Base-by-base conservation (phyloP, 345 rosid genomes). In the Arabidopsis arenosa region DNA sequence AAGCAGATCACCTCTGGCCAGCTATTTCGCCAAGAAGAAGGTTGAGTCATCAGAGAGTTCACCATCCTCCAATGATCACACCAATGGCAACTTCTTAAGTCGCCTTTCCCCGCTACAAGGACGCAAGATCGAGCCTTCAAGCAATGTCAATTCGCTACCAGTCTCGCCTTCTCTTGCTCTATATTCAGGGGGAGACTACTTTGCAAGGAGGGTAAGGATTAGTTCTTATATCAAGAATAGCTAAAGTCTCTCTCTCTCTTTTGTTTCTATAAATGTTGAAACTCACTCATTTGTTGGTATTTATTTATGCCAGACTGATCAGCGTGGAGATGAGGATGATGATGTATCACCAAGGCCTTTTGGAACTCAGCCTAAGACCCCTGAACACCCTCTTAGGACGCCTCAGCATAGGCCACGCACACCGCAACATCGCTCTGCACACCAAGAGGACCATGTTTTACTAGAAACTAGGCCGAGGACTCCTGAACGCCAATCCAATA, bases 1-100 rank as follows among this genome's bases (percentile, higher is more conserved):
- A 63, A 77, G 57, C 62, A 77, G 67, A 77, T 77, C 80, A 4
- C 80, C 80, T 63, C 76, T 70, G 15, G 9, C 71, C 26, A 70
- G 47, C 72, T 77, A 45, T 30, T 70, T 70, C 13, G 43, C 37
- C n/a, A 77, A 63, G 80, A 77, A 70, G 53, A 77, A 77, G 72
- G 76, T 77, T 56, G 76, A 54, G 1, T 63, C 76, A 55, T 55
- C 75, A 47, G 66, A 57, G 23, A 47, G 3, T 67, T 75, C 79
- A 15, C 44, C 80, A 36, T 33, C 80, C 52, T 70, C 80, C 44
- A 45, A 56, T 37, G 80, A 77, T 48, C 36, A 36, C 66, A 63
- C 57, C 66, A 76, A 70, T 64, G 67, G 58, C 18, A 77, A 56
- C 72, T 77, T 77, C 70, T 47, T 70, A 9, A 77, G 61, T n/a